phyloP scores from a whole-genome alignment of 2,329 filamentous ascomycete genomes.

The Fusarium lyarnte region DNA sequence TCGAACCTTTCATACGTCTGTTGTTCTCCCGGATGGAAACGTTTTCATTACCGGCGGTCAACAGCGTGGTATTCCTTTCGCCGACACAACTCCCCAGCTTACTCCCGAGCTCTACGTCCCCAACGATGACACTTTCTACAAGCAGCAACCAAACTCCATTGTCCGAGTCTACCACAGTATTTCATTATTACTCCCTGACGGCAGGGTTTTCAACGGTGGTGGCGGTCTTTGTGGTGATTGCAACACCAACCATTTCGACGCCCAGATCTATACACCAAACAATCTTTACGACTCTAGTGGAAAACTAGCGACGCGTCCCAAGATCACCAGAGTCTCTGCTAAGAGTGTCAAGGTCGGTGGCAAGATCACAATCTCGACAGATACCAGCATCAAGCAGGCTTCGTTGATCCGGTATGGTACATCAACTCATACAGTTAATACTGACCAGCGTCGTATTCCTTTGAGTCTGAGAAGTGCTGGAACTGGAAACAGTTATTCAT shows the following conservation, averaged over 20 bases:
- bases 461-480: not conserved
- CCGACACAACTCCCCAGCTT: conserved; percentile 11
- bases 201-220: conserved; percentile 18
- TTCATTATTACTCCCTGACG: conserved; percentile 10
- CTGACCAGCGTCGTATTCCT: conserved; percentile 32
- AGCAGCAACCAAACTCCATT: conserved; percentile 13
- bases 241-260: conserved; percentile 28
- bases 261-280: conserved; percentile 24
- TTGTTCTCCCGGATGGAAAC: conserved; percentile 59
- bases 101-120: conserved; percentile 21
- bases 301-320: conserved; percentile 4
- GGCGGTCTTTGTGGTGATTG: conserved; percentile 13
- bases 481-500: conserved; percentile 3
- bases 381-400: not conserved
- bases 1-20: conserved; percentile 57
- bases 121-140: conserved; percentile 9
- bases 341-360: conserved; percentile 1
- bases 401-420: conserved; percentile 29
- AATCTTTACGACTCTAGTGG: conserved; percentile 16
- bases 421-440: conserved; percentile 31
- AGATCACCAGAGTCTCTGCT: not conserved
- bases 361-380: not conserved
- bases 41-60: conserved; percentile 59
- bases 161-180: conserved; percentile 20
- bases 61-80: conserved; percentile 3